phyloP scores from a whole-genome alignment of 108 stramenopile genomes.

The Parietichytrium sp. region DNA sequence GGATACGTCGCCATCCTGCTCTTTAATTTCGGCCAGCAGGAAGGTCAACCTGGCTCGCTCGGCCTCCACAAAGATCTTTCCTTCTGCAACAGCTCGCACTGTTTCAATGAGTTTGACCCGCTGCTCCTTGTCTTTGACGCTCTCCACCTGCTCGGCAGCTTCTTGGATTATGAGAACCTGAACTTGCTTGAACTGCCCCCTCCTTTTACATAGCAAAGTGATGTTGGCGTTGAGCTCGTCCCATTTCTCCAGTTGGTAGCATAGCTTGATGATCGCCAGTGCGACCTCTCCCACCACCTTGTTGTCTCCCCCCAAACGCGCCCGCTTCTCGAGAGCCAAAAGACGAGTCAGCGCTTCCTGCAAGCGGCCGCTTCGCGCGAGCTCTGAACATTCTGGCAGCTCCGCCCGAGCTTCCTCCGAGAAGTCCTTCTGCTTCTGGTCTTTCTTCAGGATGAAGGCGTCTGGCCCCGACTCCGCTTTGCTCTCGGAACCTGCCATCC shows the following conservation, averaged over 20 bases:
- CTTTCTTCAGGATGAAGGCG: conserved; percentile 19
- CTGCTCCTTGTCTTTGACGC: conserved; percentile 39
- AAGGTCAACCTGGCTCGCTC: conserved; percentile 86
- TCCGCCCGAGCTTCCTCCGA: conserved; percentile 6
- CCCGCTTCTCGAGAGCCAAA: conserved; percentile 51
- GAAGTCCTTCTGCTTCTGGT: conserved; percentile 34
- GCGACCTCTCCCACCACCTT: conserved; percentile 55
- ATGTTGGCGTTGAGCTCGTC: conserved; percentile 60
- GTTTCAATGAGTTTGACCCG: conserved; percentile 75
- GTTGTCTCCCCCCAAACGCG: conserved; percentile 57
- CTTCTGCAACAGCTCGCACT: conserved; percentile 88
- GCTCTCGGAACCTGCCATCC: neutral
- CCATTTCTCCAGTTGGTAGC: conserved; percentile 53
- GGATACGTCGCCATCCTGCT: conserved; percentile 72
- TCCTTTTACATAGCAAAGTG: conserved; percentile 56
- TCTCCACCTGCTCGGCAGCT: neutral
- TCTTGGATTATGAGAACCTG: conserved; percentile 25
- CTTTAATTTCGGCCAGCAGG: conserved; percentile 73
- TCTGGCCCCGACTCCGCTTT: conserved; percentile 25
- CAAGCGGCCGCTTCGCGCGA: conserved; percentile 12
- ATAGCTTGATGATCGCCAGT: conserved; percentile 54
- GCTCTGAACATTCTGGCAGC: conserved; percentile 1
- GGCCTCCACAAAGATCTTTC: conserved; percentile 95
- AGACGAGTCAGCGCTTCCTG: conserved; percentile 32
- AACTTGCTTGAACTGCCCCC: conserved; percentile 49